phyloP scores from a whole-genome alignment of 2,329 filamentous ascomycete species.

The Pseudopithomyces chartarum region DNA sequence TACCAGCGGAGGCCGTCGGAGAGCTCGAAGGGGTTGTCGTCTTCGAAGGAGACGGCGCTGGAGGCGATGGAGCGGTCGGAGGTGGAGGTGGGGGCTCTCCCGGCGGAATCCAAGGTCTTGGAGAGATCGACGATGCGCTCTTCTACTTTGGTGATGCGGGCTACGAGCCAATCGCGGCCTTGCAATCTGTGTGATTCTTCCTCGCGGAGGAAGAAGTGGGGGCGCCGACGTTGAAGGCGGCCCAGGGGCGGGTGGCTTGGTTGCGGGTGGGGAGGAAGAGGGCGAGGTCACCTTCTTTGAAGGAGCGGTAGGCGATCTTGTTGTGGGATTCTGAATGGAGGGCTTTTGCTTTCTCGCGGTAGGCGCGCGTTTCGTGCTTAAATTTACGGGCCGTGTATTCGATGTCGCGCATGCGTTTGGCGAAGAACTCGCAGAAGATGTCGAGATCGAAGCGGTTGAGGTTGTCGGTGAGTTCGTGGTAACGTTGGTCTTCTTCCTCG shows the following conservation, averaged over 20 bases:
- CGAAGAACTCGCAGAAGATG: constrained; percentile 80
- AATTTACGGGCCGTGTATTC: constrained; percentile 93
- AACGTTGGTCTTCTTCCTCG: constrained; percentile 73
- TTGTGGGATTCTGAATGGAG: constrained; percentile 86
- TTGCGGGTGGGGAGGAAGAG: constrained; percentile 94
- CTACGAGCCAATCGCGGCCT: constrained; percentile 92
- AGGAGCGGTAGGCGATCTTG: constrained; percentile 93
- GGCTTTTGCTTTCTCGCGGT: constrained; percentile 83
- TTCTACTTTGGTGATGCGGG: constrained; percentile 87
- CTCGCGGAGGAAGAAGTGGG: constrained; percentile 95
- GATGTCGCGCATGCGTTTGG: constrained; percentile 89
- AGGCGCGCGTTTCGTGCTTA: constrained; percentile 84
- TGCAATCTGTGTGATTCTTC: constrained; percentile 85
- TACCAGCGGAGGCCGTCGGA: constrained; percentile 97
- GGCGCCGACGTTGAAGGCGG: constrained; percentile 96
- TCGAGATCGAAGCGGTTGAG: constrained; percentile 83
- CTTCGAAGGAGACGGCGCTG: constrained; percentile 65
- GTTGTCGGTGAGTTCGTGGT: constrained; percentile 73
- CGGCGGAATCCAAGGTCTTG: constrained; percentile 66
- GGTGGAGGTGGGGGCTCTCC: constrained; percentile 49
- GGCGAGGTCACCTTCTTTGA: constrained; percentile 95
- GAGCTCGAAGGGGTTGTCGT: constrained; percentile 96
- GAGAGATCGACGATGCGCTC: constrained; percentile 92
- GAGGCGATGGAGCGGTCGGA: constrained; percentile 56
- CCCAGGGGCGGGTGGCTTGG: constrained; percentile 93